Evolutionary conservation across 2,329 filamentous ascomycete genomes (phyloP).

Genomic region (Fusarium abutilonis): DNA sequence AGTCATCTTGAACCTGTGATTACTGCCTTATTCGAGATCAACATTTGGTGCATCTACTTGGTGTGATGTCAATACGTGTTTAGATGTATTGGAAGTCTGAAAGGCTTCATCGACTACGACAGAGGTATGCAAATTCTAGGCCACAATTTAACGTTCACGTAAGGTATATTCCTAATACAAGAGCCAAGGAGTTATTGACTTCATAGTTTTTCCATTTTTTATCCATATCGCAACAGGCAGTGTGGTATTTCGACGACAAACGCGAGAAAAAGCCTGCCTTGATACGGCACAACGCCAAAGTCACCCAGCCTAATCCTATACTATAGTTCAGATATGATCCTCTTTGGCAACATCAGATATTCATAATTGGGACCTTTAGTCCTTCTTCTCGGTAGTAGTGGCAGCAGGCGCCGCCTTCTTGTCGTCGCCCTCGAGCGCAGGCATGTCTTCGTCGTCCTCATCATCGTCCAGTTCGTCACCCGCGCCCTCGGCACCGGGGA

Average conservation of each 20-base stretch:
- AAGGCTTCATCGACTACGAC: background rate
- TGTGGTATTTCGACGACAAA: constrained; percentile 30
- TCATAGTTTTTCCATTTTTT: constrained; percentile 40
- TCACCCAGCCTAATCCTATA: constrained; percentile 37
- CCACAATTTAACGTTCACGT: background rate
- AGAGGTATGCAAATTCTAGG: background rate
- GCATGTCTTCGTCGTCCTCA: constrained; percentile 83
- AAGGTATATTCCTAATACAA: background rate
- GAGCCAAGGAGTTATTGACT: constrained; percentile 12
- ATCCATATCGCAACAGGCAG: constrained; percentile 39
- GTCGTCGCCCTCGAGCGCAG: constrained; percentile 75
- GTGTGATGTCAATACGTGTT: no score
- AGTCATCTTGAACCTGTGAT: background rate
- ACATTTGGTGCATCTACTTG: no score
- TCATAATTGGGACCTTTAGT: constrained; percentile 41
- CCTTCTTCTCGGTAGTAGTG: constrained; percentile 51
- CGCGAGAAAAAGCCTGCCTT: constrained; percentile 34
- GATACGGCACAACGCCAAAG: constrained; percentile 41
- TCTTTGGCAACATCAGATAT: constrained; percentile 35
- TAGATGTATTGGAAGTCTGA: background rate
- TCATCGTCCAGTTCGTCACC: constrained; percentile 62
- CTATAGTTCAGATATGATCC: constrained; percentile 35
- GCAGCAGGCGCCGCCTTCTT: constrained; percentile 51
- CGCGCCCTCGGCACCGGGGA: constrained; percentile 63
- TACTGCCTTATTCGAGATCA: background rate